Evolutionary conservation across 768 basidiomycete genomes (phyloP).

Genomic region (Termitomyces sp.): DNA sequence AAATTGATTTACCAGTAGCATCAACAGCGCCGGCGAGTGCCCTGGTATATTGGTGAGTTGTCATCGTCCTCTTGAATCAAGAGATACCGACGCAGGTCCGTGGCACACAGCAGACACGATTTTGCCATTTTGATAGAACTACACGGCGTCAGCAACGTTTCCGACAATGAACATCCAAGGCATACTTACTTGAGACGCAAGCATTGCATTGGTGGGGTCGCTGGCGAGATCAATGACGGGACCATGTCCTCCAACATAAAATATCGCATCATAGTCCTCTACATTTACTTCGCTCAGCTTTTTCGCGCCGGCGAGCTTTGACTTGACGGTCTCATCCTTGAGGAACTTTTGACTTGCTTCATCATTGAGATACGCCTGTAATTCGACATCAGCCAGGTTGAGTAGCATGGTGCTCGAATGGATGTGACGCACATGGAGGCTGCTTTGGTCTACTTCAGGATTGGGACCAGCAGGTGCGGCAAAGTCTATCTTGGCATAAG

Average conservation of each 20-base stretch:
- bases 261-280: conserved; percentile 65
- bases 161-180: neutral
- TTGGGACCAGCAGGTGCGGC: conserved; percentile 60
- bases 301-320: conserved; percentile 51
- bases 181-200: conserved; percentile 46
- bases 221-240: conserved; percentile 66
- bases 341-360: conserved; percentile 54
- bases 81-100: conserved; percentile 55
- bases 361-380: conserved; percentile 45
- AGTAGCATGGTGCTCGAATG: neutral
- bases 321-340: conserved; percentile 43
- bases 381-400: neutral
- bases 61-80: neutral
- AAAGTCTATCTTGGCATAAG: conserved; percentile 49
- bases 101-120: conserved; percentile 74
- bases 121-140: conserved; percentile 70
- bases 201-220: conserved; percentile 49
- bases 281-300: conserved; percentile 53
- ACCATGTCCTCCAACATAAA: conserved; percentile 78
- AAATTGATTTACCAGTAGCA: conserved; percentile 55
- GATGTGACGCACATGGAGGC: conserved; percentile 36
- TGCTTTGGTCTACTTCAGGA: conserved; percentile 60
- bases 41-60: conserved; percentile 18
- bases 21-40: conserved; percentile 56
- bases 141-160: neutral